phyloP scores from a whole-genome alignment of 768 basidiomycete species.

The Pholiota molesta region DNA sequence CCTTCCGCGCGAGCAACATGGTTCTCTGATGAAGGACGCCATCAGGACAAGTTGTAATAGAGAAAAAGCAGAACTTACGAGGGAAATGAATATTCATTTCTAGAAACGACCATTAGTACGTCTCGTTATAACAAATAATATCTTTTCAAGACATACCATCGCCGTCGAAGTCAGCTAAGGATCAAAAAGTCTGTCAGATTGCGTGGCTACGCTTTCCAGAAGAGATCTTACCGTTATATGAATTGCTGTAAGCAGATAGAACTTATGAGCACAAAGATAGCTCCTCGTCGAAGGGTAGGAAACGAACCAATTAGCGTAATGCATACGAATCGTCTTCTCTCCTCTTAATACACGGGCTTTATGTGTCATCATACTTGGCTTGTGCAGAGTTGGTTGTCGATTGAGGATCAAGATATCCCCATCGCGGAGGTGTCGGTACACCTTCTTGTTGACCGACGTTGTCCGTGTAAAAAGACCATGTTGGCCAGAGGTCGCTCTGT shows the following conservation, averaged over 20 bases:
- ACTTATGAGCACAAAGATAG: conserved; percentile 5
- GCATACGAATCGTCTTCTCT: conserved; percentile 99
- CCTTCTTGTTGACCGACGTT: conserved; percentile 90
- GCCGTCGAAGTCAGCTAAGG: conserved; percentile 34
- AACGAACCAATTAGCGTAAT: conserved; percentile 96
- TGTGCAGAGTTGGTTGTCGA: conserved; percentile 97
- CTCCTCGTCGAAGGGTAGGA: neutral
- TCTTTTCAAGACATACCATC: conserved; percentile 28
- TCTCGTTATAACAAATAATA: neutral
- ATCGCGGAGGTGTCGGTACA: conserved; percentile 91
- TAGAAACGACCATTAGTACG: conserved; percentile 27
- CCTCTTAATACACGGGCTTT: conserved; percentile 89
- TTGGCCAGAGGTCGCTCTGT: conserved; percentile 44
- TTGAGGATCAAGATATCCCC: conserved; percentile 96
- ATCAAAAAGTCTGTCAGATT: conserved; percentile 20
- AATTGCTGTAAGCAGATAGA: conserved; percentile 65
- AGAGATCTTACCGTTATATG: conserved; percentile 80
- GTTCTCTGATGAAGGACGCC: conserved; percentile 61
- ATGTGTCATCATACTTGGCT: conserved; percentile 99
- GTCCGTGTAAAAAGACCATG: conserved; percentile 77
- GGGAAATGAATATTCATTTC: conserved; percentile 99
- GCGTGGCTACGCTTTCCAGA: neutral
- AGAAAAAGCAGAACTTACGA: conserved; percentile 53
- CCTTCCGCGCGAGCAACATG: conserved; percentile 95
- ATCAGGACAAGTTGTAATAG: conserved; percentile 7